phyloP scores from a whole-genome alignment of 2,329 filamentous ascomycete species.

The Colletotrichum sansevieriae region DNA sequence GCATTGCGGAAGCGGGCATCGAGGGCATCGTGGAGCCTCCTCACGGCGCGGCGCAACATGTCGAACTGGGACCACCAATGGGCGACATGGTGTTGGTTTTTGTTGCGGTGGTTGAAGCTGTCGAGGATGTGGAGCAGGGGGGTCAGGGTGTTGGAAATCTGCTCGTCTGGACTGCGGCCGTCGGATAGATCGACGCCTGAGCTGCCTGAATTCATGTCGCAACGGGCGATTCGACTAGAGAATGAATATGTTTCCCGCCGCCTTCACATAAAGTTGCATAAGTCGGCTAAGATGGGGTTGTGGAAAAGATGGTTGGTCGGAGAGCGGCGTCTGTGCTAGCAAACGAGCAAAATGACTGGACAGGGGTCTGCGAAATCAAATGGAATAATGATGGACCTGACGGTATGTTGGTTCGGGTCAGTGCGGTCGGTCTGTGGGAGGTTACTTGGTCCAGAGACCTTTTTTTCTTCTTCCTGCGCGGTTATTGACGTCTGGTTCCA shows the following conservation, averaged over 20 bases:
- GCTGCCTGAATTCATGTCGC: not conserved
- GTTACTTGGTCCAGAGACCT: not conserved
- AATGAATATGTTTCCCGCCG: not conserved
- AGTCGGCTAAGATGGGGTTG: not conserved
- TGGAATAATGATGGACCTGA: not conserved
- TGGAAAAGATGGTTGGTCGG: not conserved
- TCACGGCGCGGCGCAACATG: constrained; percentile 76
- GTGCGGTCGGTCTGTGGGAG: constrained; percentile 1
- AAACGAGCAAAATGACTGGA: not conserved
- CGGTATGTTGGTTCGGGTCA: constrained; percentile 15
- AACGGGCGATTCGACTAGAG: not conserved
- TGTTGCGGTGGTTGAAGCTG: constrained; percentile 84
- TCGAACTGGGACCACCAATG: constrained; percentile 85
- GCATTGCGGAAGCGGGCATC: constrained; percentile 38
- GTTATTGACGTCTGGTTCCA: no score
- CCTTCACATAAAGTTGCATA: not conserved
- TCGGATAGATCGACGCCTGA: constrained; percentile 10
- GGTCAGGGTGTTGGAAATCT: constrained; percentile 46
- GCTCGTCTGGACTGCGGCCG: constrained; percentile 43
- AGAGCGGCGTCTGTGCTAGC: not conserved
- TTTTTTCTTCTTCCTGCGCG: not conserved
- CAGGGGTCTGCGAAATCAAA: not conserved
- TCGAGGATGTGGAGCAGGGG: constrained; percentile 70
- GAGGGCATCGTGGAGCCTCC: constrained; percentile 61
- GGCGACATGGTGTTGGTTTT: constrained; percentile 86